Evolutionary conservation across 1,139 yeast species (phyloP).

Genomic region (Saccharomycopsis phalli): DNA sequence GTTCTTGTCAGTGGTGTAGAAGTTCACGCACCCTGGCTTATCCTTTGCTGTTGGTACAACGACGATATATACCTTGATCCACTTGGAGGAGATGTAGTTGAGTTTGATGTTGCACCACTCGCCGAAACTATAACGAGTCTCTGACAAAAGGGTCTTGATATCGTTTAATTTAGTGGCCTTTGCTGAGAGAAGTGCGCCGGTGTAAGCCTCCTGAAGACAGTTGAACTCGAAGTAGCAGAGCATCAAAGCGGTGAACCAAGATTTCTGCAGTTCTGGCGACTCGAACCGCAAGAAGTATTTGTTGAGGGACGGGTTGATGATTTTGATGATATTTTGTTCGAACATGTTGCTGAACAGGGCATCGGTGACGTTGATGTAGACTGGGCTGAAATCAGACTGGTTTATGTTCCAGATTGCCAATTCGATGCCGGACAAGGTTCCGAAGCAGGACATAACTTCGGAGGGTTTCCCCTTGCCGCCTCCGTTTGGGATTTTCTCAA

Average conservation of each 20-base stretch:
- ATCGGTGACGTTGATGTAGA: constrained; percentile 68
- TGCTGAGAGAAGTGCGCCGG: constrained; percentile 86
- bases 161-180: constrained; percentile 83
- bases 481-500: constrained; percentile 1
- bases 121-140: constrained; percentile 46
- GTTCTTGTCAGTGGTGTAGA: constrained; percentile 23
- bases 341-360: constrained; percentile 22
- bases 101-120: constrained; percentile 21
- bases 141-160: constrained; percentile 74
- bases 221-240: constrained; percentile 72
- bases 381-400: constrained; percentile 37
- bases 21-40: constrained; percentile 23
- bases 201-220: constrained; percentile 85
- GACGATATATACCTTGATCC: constrained; percentile 22
- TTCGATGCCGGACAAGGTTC: constrained; percentile 70
- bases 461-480: not conserved
- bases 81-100: constrained; percentile 13
- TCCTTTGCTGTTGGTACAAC: constrained; percentile 21
- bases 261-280: constrained; percentile 28
- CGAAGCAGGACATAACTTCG: constrained; percentile 32
- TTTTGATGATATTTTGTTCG: constrained; percentile 10
- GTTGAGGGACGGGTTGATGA: constrained; percentile 17
- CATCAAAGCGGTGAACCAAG: constrained; percentile 79
- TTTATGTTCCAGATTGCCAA: constrained; percentile 75
- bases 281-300: constrained; percentile 14